Evolutionary conservation across 108 stramenopile species (phyloP).

Genomic region (Chaetoceros tenuissimus): DNA sequence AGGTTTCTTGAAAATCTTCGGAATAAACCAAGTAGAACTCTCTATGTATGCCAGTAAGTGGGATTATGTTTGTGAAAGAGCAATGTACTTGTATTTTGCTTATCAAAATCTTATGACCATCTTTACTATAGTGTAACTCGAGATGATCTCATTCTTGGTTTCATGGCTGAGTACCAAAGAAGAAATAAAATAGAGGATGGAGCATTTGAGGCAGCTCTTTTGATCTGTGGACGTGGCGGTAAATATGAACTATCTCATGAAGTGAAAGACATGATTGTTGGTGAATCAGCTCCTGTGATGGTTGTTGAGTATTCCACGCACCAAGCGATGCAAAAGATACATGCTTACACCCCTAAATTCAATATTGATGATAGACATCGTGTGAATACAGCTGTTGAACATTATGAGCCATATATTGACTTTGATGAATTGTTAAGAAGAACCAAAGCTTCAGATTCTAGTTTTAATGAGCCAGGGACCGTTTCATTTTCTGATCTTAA

Average conservation of each 20-base stretch:
- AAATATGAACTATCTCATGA: constrained; percentile 39
- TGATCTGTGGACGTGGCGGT: constrained; percentile 64
- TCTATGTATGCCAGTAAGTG: constrained; percentile 90
- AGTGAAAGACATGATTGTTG: constrained; percentile 44
- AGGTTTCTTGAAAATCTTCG: constrained; percentile 78
- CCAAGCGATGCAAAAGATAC: constrained; percentile 57
- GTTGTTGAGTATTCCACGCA: constrained; percentile 49
- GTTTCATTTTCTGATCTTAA: no score
- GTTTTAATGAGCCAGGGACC: no score
- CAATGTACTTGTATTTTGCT: no score
- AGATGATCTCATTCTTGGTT: constrained; percentile 51
- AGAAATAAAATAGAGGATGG: constrained; percentile 10
- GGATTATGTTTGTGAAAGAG: no score
- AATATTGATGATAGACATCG: constrained; percentile 63
- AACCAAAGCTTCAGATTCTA: no score
- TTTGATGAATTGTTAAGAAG: constrained; percentile 67
- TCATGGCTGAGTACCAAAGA: constrained; percentile 64
- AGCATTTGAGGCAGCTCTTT: constrained; percentile 49
- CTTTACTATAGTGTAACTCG: constrained; percentile 5
- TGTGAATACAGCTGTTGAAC: constrained; percentile 57
- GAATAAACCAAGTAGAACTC: constrained; percentile 41
- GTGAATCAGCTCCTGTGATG: constrained; percentile 30
- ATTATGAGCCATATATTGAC: constrained; percentile 85
- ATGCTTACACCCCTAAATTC: constrained; percentile 74
- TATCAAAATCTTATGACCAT: background rate